Percentiles rank a stretch among this genome's conserved stretches.
These are phyloP conservation scores for Senna tora DNA, from an alignment of 306 rosid genomes.

Conservation along the genomic window DNA sequence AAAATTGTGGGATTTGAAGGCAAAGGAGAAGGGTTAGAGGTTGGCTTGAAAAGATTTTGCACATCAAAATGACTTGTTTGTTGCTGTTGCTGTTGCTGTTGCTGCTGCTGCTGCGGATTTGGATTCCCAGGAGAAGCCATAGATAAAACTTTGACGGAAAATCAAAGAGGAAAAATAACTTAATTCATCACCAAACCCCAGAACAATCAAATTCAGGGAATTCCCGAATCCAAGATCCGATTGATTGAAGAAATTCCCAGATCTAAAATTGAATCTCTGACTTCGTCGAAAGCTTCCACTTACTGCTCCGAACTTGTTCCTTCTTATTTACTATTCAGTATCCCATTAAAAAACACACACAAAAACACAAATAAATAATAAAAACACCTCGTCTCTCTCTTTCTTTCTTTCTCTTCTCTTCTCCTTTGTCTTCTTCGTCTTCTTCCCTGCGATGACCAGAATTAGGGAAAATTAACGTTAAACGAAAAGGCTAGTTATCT, in stretches of 20 bases:
- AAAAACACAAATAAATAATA: neutral
- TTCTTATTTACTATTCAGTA: slow-evolving; percentile 25
- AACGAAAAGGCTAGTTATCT: slow-evolving; percentile 26
- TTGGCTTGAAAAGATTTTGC: slow-evolving; percentile 55
- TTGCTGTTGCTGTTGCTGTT: slow-evolving; percentile 42
- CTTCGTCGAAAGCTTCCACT: slow-evolving; percentile 22
- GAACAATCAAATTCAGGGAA: neutral
- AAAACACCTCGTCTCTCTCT: slow-evolving; percentile 24
- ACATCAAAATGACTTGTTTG: slow-evolving; percentile 52
- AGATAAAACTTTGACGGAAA: slow-evolving; percentile 32
- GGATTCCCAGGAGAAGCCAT: slow-evolving; percentile 64
- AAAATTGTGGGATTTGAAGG: slow-evolving; percentile 39
- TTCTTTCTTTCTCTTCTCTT: neutral
- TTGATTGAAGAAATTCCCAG: slow-evolving; percentile 38
- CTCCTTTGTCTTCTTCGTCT: slow-evolving; percentile 32
- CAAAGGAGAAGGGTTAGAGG: slow-evolving; percentile 34
- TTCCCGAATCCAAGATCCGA: slow-evolving; percentile 27
- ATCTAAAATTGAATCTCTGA: slow-evolving; percentile 41
- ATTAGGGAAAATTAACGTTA: slow-evolving; percentile 36
- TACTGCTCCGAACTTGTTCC: slow-evolving; percentile 24
- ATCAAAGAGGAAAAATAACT: slow-evolving; percentile 1
- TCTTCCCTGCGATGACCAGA: slow-evolving; percentile 37
- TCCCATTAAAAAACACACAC: neutral
- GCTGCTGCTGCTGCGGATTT: slow-evolving; percentile 42
- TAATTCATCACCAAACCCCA: neutral